Evolutionary conservation across 495 filamentous ascomycete species (phyloP), one percentile per base, ranked within the genome.

Genomic region (Daldinia concentrica): DNA sequence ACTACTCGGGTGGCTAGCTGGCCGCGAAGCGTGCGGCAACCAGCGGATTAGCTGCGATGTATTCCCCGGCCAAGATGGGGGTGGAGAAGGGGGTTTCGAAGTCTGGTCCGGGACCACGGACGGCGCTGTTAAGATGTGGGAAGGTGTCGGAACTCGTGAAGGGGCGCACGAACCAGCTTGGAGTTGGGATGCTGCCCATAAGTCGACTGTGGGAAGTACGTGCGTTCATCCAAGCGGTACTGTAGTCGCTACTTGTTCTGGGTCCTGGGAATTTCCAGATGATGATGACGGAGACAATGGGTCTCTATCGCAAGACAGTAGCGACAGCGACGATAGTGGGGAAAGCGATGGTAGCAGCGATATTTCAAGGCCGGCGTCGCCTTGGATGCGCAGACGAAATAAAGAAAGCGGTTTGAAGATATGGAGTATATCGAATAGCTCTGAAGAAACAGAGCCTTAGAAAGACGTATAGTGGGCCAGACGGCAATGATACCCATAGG

Each of bases 21-120:
- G 94, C 0, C 86, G 95, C 32, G 83, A 86, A 22, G 91, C 93
- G 0, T 55, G 79, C 4, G 93, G 90, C 5, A 93, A 93, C 68
- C 94, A 98, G 81, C 85, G 92, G 36, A 78, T 98, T 64, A 87
- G 88, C 19, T 87, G 93, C 57, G 93, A 97, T 79, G 83, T 95
- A 15, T 87, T 84, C 67, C 77, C 78, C 0, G 79, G 79, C 8
- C 64, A 64, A 4, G 81, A 78, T 4, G 77, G 79, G 6, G 74
- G 82, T 0, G 82, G 4, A 36, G 32, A 12, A 6, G 30, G 80
- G 1, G 89, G 89, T 3, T 88, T 89, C 78, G 91, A 94, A 75
- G 82, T 97, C 19, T 96, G 93, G 94, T 92, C 90, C 36, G 94
- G 94, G 15, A 92, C 92, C 2, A 87, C 80, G n/a, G 90, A 93